Evolutionary conservation across 1,139 yeast species (phyloP), one percentile per base, ranked within the genome.

Genomic region (Kodamaea arcana): DNA sequence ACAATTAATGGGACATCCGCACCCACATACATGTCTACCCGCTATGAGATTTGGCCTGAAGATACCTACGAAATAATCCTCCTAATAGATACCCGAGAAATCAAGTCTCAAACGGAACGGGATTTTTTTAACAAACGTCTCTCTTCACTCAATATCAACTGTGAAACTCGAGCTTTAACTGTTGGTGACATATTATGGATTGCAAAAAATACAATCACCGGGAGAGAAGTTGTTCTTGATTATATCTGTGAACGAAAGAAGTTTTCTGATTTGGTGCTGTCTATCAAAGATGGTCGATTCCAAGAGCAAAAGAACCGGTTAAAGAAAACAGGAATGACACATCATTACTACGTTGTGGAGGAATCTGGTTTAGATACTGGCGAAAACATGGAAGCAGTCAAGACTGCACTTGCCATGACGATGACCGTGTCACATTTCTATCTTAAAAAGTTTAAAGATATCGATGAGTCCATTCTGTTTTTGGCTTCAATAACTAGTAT

Each of bases 171-270:
- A 32, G 66, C 83, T 1, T 63, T 94, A 26, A 65, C 94, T 0
- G 77, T 90, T 2, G 97, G 98, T 1, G 99, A 94, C 63, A 80
- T 83, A 1, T 48, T 84, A 8, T 94, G 98, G 98, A 70, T 88
- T 3, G 98, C 97, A 0, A 71, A 72, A 40, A 74, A 88, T 50
- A 72, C 62, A 34, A 48, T 42, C 0, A 75, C 85, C 0, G 70
- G 74, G 1, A 71, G 72, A 38, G 81, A 80, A 38, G 88, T 81
- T 3, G 81, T 86, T 1, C 58, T 94, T 15, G 86, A 90, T 51
- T 80, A 76, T 43, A 82, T 92, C 18, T 72, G 94, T 37, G 99
- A 94, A 58, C 70, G 99, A 27, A 94, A 94, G 57, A 65, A 96
- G 39, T 59, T 88, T 29, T 95, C 86, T 52, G 99, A 94, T 64